Evolutionary conservation across 257 asterid species (phyloP).

Genomic region (Paraleonurus japonicus): DNA sequence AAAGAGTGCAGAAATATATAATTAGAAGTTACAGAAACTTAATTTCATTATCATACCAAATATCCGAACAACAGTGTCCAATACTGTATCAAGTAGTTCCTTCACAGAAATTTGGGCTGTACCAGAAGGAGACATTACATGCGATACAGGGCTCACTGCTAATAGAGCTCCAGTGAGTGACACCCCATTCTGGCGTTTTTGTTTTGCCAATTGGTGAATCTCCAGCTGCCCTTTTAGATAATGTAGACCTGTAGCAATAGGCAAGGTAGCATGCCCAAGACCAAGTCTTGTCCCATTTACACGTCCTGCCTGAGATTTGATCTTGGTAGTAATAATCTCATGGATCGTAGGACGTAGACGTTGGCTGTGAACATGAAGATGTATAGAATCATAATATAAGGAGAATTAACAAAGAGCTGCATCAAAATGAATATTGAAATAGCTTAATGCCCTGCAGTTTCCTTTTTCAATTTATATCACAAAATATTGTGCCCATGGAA

Average conservation of each 20-base stretch:
- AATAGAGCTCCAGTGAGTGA: slow-evolving; percentile 58
- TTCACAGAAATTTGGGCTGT: slow-evolving; percentile 83
- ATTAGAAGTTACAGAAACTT: slow-evolving; percentile 19
- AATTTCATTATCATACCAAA: slow-evolving; percentile 57
- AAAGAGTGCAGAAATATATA: slow-evolving; percentile 22
- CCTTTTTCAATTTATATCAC: neutral
- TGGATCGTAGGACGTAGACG: slow-evolving; percentile 91
- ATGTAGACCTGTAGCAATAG: slow-evolving; percentile 62
- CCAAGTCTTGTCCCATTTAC: slow-evolving; percentile 53
- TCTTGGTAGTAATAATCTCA: slow-evolving; percentile 78
- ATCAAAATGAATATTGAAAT: neutral
- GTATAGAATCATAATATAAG: slow-evolving; percentile 22
- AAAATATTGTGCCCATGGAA: neutral
- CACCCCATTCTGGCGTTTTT: slow-evolving; percentile 73
- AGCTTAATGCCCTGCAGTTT: slow-evolving; percentile 5
- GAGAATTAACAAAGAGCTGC: slow-evolving; percentile 18
- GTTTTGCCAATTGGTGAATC: slow-evolving; percentile 62
- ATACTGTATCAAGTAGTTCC: slow-evolving; percentile 84
- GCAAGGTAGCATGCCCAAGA: slow-evolving; percentile 55
- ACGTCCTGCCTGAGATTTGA: slow-evolving; percentile 77
- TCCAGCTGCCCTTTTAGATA: slow-evolving; percentile 69
- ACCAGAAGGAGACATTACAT: slow-evolving; percentile 91
- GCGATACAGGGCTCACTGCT: slow-evolving; percentile 92
- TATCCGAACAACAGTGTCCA: slow-evolving; percentile 76
- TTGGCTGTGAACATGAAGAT: slow-evolving; percentile 54